These are phyloP conservation scores for Globisporangium irregulare DNA, from an alignment of 352 stramenopile genomes.

Conservation along the genomic window DNA sequence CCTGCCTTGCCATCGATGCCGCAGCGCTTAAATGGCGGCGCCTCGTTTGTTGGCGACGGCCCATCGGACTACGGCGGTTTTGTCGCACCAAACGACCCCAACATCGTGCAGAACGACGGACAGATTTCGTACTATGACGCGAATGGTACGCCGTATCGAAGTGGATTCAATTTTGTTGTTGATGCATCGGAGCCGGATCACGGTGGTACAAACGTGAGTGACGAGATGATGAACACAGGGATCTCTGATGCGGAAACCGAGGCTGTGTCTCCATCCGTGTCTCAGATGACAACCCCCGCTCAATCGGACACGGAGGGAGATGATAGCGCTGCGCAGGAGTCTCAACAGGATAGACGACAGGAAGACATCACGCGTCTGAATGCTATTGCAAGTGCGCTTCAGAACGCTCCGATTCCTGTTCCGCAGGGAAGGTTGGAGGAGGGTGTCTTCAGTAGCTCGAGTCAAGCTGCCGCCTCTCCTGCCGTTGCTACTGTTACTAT, in stretches of 20 bases:
- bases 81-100: constrained; percentile 58
- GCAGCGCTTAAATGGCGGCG: constrained; percentile 7
- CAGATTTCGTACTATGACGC: constrained; percentile 68
- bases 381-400: constrained; percentile 29
- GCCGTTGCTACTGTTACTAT: neutral
- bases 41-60: constrained; percentile 6
- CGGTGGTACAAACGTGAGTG: neutral
- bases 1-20: constrained; percentile 17
- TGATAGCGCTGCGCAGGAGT: constrained; percentile 23
- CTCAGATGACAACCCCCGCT: constrained; percentile 61
- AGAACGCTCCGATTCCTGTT: neutral
- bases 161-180: constrained; percentile 49
- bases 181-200: constrained; percentile 9
- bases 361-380: constrained; percentile 26
- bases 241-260: constrained; percentile 66
- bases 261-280: constrained; percentile 50
- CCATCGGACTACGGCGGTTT: constrained; percentile 28
- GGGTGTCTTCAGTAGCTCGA: neutral
- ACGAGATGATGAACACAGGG: constrained; percentile 7
- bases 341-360: constrained; percentile 27
- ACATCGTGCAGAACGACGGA: constrained; percentile 31
- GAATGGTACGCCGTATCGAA: constrained; percentile 63
- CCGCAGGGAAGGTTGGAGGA: neutral
- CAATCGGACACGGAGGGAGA: constrained; percentile 68
- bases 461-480: neutral